These are phyloP conservation scores for Betula pendula DNA, from an alignment of 306 rosid species.

Conservation along the genomic window DNA sequence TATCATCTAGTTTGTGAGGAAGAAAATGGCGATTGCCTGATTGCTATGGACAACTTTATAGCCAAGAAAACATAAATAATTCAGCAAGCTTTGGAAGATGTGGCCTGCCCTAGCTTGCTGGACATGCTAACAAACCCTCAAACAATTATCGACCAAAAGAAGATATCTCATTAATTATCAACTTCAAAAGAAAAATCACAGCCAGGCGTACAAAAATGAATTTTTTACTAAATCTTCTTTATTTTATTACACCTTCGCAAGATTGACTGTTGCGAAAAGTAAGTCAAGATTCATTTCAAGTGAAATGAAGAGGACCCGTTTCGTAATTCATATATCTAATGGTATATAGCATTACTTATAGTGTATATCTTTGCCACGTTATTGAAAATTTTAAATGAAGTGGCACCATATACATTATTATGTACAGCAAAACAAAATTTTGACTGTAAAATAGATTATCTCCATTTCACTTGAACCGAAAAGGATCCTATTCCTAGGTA, in stretches of 20 bases:
- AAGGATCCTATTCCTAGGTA: too few species aligned
- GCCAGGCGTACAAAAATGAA: slow-evolving; percentile 52
- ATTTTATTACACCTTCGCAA: slow-evolving; percentile 12
- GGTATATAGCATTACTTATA: too few species aligned
- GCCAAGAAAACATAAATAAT: neutral
- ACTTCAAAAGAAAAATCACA: too few species aligned
- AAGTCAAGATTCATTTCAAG: slow-evolving; percentile 48
- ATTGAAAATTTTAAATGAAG: too few species aligned
- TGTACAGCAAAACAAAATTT: too few species aligned
- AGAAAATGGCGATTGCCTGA: slow-evolving; percentile 8
- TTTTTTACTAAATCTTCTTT: slow-evolving; percentile 21
- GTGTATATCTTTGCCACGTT: too few species aligned
- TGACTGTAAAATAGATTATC: too few species aligned
- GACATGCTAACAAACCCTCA: slow-evolving; percentile 15
- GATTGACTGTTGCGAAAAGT: slow-evolving; percentile 18
- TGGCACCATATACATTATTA: too few species aligned
- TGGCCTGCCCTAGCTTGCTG: slow-evolving; percentile 5
- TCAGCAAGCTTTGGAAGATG: slow-evolving; percentile 8
- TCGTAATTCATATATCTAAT: too few species aligned
- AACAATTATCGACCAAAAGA: neutral
- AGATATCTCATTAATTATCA: slow-evolving; percentile 23
- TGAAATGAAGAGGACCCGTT: neutral
- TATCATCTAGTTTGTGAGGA: neutral
- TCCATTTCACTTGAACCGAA: too few species aligned
- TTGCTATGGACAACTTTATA: neutral